Evolutionary conservation across 352 stramenopile genomes (phyloP).

Genomic region (Peronospora belbahrii): DNA sequence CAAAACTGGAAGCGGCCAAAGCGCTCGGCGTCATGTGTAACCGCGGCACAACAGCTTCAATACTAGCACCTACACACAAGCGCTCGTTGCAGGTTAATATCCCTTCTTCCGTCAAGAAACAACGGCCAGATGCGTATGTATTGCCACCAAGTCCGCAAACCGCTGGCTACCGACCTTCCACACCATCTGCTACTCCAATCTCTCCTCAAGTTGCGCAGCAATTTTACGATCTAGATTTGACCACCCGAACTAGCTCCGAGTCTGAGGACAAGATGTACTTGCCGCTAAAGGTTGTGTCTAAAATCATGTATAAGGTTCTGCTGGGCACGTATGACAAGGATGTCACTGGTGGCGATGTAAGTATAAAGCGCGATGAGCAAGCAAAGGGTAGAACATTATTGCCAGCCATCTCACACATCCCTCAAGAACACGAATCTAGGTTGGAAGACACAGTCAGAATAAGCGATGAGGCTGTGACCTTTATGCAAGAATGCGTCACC

Average conservation of each 20-base stretch:
- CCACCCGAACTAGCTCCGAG: constrained; percentile 45
- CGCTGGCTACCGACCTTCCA: constrained; percentile 2
- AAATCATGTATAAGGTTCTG: constrained; percentile 62
- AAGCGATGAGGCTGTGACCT: constrained; percentile 62
- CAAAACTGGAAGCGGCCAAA: constrained; percentile 15
- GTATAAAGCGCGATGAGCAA: constrained; percentile 4
- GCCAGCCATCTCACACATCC: constrained; percentile 6
- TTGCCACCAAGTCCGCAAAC: background rate
- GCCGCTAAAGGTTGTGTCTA: constrained; percentile 51
- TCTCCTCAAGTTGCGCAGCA: constrained; percentile 54
- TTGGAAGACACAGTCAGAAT: constrained; percentile 44
- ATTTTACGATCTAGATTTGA: constrained; percentile 61
- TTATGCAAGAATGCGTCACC: constrained; percentile 82
- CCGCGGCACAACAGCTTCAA: constrained; percentile 8
- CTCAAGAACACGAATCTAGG: constrained; percentile 3
- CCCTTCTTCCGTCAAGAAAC: constrained; percentile 20
- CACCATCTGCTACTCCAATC: constrained; percentile 23
- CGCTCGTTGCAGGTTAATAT: constrained; percentile 23
- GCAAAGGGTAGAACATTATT: constrained; percentile 1
- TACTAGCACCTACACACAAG: constrained; percentile 17
- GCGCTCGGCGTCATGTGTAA: background rate
- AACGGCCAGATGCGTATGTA: constrained; percentile 3
- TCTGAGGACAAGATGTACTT: constrained; percentile 76
- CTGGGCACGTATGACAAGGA: constrained; percentile 12
- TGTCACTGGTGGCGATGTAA: background rate